Base-by-base conservation (phyloP, 2,329 filamentous ascomycete genomes). In the Mollisiaceae sp. region DNA sequence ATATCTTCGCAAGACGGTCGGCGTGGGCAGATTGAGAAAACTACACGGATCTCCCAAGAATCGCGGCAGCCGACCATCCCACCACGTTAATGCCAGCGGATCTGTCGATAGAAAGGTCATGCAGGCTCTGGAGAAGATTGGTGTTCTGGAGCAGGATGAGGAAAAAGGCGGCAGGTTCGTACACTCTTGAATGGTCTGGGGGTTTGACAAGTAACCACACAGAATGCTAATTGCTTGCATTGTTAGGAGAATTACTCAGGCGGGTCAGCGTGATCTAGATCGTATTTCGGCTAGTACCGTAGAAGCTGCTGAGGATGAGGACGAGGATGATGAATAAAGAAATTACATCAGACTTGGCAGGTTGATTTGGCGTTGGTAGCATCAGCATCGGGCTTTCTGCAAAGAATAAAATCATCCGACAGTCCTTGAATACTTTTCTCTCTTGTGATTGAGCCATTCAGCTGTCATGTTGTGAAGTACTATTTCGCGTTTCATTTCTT, bases 111-210 rank as follows among this genome's bases (percentile, higher is more conserved):
- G 95, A 83, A 97, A 97, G 88, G 87, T 97, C 80, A 85, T 97
- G 82, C 95, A 99, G 88, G 86, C 94, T 70, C 91, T 99, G 67
- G 95, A 97, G 91, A 97, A 98, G 91, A 97, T 99, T 78, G 94
- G 94, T 82, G 94, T 99, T 76, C 86, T 99, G 71, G 95, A 99
- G 91, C 86, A 91, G 79, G 94, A 97, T 78, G 94, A 97, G 88
- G 94, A 98, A 75, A 97, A 97, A 89, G 95, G 95, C 83, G n/a
- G 20, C 6, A 20, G 18, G 9, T 45, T 45, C 36, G 8, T 39
- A n/a, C n/a, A n/a, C n/a, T n/a, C n/a, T n/a, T n/a, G n/a, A n/a
- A n/a, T n/a, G n/a, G n/a, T n/a, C n/a, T n/a, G n/a, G n/a, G n/a
- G n/a, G n/a, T n/a, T n/a, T n/a, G n/a, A n/a, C n/a, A n/a, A n/a